phyloP scores from a whole-genome alignment of 441 rosid genomes.

The Isatis lusitanica region DNA sequence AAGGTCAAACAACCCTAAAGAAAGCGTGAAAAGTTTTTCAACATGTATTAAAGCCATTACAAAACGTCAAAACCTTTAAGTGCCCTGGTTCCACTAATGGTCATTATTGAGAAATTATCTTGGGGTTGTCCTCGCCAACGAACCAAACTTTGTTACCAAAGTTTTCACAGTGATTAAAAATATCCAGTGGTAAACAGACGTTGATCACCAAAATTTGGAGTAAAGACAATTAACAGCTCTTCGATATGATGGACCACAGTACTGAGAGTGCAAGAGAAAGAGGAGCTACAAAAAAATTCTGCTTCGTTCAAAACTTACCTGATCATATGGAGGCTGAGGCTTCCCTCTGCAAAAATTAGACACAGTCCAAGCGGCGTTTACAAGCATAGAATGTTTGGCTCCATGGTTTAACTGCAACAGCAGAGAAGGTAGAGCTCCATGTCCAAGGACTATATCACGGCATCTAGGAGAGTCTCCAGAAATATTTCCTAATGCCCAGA shows the following conservation, averaged over 20 bases:
- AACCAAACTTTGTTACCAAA: neutral
- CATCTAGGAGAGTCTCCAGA: constrained; percentile 70
- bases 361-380: constrained; percentile 62
- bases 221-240: neutral
- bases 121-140: neutral
- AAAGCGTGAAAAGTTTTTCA: neutral
- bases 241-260: neutral
- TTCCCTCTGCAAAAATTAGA: constrained; percentile 68
- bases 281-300: neutral
- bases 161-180: neutral
- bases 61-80: neutral
- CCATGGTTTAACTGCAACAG: constrained; percentile 51
- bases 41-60: neutral
- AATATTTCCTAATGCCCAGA: constrained; percentile 66
- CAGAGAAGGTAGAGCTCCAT: constrained; percentile 57
- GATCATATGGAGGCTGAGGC: constrained; percentile 63
- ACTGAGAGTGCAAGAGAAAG: constrained; percentile 1
- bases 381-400: constrained; percentile 54
- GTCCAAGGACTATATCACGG: constrained; percentile 61
- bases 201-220: constrained; percentile 12
- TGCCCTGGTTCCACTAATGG: neutral
- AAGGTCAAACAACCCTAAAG: neutral
- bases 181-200: neutral
- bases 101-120: neutral
- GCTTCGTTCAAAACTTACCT: constrained; percentile 35